Evolutionary conservation across 2,329 filamentous ascomycete genomes (phyloP).

Genomic region (Arachnopeziza araneosa): DNA sequence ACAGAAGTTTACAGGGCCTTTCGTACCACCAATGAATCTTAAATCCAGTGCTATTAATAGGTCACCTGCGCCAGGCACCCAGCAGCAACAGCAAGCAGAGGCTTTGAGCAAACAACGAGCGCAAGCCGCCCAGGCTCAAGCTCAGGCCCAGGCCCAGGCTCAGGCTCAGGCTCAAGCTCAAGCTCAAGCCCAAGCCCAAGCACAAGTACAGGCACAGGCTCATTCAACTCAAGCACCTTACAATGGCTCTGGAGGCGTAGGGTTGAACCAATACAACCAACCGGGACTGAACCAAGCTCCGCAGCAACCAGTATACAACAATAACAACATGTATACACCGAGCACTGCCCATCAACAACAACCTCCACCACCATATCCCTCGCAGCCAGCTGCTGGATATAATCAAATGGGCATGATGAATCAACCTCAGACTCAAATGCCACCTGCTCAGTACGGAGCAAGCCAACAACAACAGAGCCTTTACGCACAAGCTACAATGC

Average conservation of each 20-base stretch:
- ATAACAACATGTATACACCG: constrained; percentile 76
- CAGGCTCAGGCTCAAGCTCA: constrained; percentile 44
- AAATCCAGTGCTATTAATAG: constrained; percentile 81
- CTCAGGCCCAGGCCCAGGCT: constrained; percentile 44
- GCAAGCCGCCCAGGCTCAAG: constrained; percentile 41
- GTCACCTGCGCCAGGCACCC: constrained; percentile 86
- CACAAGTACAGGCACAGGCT: constrained; percentile 46
- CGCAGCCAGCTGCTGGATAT: constrained; percentile 63
- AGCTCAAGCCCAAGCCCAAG: constrained; percentile 46
- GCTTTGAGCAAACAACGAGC: constrained; percentile 89
- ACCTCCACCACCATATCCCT: constrained; percentile 77
- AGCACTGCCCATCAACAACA: constrained; percentile 44
- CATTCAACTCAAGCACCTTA: constrained; percentile 59
- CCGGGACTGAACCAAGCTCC: constrained; percentile 42
- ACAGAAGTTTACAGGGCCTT: constrained; percentile 92
- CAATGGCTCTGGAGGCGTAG: constrained; percentile 36
- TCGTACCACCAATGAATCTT: constrained; percentile 94
- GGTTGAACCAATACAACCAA: constrained; percentile 45
- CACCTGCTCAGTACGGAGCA: constrained; percentile 53
- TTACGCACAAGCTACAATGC: constrained; percentile 68
- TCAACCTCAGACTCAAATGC: constrained; percentile 60
- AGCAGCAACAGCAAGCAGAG: constrained; percentile 93
- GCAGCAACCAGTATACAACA: constrained; percentile 59
- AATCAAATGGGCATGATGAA: constrained; percentile 65
- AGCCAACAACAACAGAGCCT: constrained; percentile 58